Base-by-base conservation (phyloP, 176 grass and related monocot genomes). In the Oryza glaberrima region DNA sequence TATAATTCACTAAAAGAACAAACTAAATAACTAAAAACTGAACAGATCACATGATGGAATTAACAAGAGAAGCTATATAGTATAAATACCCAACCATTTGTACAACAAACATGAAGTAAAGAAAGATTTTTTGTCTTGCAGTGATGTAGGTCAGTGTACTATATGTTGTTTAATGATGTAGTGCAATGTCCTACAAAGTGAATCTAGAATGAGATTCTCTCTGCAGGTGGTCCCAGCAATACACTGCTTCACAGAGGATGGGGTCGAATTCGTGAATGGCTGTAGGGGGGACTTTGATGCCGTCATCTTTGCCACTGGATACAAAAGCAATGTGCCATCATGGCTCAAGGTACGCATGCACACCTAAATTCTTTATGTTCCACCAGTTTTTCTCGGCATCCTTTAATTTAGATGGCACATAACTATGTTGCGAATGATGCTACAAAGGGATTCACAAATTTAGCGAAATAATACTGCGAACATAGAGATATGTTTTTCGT, bases 221-320 rank as follows among this genome's bases (percentile, higher is more conserved):
- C 19, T 60, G 88, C 83, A 98, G 95, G 95, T 98, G 67, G 91
- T 98, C 76, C 93, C 91, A 7, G 87, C 81, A 22, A 88, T 98
- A 65, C 84, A 90, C 40, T 82, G 72, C 11, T 90, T 91, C 51
- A 95, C 85, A 4, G 81, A 86, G 69, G 67, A 70, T 17, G 91
- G 91, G 9, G 85, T 77, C 4, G 92, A 90, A 38, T 98, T 98
- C 79, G 73, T 83, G 3, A 86, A 95, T 46, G 91, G 95, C 1
- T 49, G 51, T 17, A 73, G 68, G 5, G 92, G 91, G 71, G 92
- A 90, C 4, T 98, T 95, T 8, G 83, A 93, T 51, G 88, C 91
- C 15, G 73, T 98, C 82, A 88, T 98, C 54, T 86, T 98, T 10
- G 95, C 95, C 19, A 98, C 95, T 30, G 95, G 95, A 7, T 98